These are phyloP conservation scores for Digitaria exilis DNA, from an alignment of 202 grass and related monocot genomes.

Conservation along the genomic window DNA sequence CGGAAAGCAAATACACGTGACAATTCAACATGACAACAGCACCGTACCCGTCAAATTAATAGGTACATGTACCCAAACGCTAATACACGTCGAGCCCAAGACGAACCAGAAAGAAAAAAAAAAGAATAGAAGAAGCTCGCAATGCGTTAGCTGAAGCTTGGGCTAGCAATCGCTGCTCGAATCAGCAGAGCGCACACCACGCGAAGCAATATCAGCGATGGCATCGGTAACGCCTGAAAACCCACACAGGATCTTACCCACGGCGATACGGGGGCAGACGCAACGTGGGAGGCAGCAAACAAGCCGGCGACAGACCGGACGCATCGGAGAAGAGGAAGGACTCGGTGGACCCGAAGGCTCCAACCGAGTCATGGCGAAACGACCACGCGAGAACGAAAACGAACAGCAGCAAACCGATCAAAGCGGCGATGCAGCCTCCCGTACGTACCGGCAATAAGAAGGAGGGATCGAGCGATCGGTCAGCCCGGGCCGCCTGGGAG, in stretches of 20 bases:
- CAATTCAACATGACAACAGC: constrained; percentile 27
- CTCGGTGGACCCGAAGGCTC: background rate
- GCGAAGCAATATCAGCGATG: background rate
- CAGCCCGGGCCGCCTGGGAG: background rate
- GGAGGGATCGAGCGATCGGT: background rate
- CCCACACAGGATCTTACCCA: background rate
- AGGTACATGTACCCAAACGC: background rate
- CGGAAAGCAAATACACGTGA: too few relatives aligned
- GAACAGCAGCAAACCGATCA: background rate
- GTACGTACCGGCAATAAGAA: background rate
- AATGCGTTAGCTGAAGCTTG: background rate
- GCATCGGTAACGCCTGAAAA: background rate
- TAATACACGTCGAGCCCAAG: background rate
- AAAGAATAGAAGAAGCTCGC: too few relatives aligned
- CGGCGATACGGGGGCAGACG: background rate
- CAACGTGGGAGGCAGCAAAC: background rate
- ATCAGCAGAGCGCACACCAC: background rate
- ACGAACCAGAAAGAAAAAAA: background rate
- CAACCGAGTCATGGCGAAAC: background rate
- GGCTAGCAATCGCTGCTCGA: background rate
- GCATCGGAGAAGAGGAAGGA: background rate
- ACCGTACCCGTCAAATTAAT: constrained; percentile 29
- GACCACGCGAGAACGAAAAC: background rate
- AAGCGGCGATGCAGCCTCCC: too few relatives aligned
- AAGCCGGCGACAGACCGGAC: background rate